Evolutionary conservation across 2,329 filamentous ascomycete species (phyloP), one percentile per base, ranked within the genome.

Genomic region (Periconia digitata): DNA sequence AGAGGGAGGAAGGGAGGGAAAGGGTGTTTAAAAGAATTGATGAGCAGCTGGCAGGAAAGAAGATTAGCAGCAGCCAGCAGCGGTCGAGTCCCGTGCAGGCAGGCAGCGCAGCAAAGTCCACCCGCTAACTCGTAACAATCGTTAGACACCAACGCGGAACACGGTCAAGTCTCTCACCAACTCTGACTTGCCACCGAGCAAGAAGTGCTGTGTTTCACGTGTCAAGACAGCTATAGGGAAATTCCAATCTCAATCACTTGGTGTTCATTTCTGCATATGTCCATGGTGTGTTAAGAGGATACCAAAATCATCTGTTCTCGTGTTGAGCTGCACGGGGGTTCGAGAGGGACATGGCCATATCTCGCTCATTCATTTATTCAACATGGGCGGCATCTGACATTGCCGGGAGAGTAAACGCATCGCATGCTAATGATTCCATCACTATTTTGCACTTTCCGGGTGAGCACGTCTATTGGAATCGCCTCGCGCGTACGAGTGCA

Each of bases 1-100:
- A 27, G 35, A 27, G 53, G 39, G 55, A 34, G 43, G 10, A 49
- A 49, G 54, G 55, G 60, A 54, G 56, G 60, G 60, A 63, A 65
- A 61, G 62, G 59, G 47, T 48, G 59, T 54, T 64, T 60, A 60
- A 59, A 64, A 58, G 59, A 64, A 59, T 56, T 52, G 58, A 64
- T 55, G 54, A 52, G 51, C 4, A 15, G 10, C 10, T 15, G 27
- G 27, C 10, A 13, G 27, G 12, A 13, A 13, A 32, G n/a, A 27
- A 32, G 27, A 32, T n/a, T n/a, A n/a, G n/a, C n/a, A n/a, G n/a
- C n/a, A n/a, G n/a, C n/a, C n/a, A 52, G 27, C 41, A 21, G 24
- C 41, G 27, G 47, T 47, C 44, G 49, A 51, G 44, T 51, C 49
- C 49, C 49, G 39, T 38, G 42, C 42, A n/a, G n/a, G n/a, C 12